phyloP scores from a whole-genome alignment of 2,329 filamentous ascomycete species.

The Penicillium sp. region DNA sequence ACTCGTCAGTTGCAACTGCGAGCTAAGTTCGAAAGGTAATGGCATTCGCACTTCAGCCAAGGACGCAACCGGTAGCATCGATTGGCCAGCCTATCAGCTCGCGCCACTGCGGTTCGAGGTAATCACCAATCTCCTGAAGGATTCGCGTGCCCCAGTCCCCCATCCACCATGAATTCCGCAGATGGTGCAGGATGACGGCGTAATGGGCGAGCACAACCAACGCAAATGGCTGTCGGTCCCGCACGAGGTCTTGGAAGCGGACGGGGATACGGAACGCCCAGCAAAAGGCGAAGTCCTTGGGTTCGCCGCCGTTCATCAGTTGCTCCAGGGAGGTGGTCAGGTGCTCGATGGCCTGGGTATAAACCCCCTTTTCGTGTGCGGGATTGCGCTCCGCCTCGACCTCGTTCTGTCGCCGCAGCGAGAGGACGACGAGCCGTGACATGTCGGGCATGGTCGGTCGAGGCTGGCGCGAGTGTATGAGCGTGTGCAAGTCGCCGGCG shows the following conservation, averaged over 20 bases:
- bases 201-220: conserved; percentile 47
- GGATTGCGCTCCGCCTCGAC: conserved; percentile 21
- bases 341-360: conserved; percentile 28
- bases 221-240: conserved; percentile 40
- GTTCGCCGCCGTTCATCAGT: conserved; percentile 32
- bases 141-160: conserved; percentile 64
- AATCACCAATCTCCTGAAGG: conserved; percentile 56
- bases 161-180: conserved; percentile 67
- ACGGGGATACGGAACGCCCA: conserved; percentile 61
- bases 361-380: conserved; percentile 28
- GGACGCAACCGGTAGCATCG: conserved; percentile 35
- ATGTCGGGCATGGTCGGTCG: conserved; percentile 37
- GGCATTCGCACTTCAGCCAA: no score
- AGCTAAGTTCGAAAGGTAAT: no score
- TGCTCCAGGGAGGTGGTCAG: conserved; percentile 28
- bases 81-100: conserved; percentile 34
- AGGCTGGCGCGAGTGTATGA: conserved; percentile 25
- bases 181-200: conserved; percentile 53
- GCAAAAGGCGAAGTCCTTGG: conserved; percentile 47
- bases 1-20: no score
- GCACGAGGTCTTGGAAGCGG: conserved; percentile 53
- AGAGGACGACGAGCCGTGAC: conserved; percentile 30
- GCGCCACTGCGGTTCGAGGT: conserved; percentile 28
- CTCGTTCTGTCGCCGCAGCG: conserved; percentile 27
- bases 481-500: conserved; percentile 25